These are phyloP conservation scores for Hippophae rhamnoides DNA, from an alignment of 306 rosid genomes.

Conservation along the genomic window DNA sequence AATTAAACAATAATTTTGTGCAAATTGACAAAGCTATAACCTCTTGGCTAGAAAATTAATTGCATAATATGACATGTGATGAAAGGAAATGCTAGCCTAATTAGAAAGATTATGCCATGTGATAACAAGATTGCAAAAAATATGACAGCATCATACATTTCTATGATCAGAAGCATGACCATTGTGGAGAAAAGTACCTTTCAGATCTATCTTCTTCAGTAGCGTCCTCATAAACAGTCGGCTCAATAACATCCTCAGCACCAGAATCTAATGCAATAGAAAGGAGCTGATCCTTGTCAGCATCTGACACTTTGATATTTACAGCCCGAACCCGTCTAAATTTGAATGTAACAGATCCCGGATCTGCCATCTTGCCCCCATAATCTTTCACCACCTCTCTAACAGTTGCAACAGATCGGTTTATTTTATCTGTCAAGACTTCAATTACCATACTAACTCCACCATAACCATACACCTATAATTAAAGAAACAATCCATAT, in stretches of 20 bases:
- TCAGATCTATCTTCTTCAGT: slow-evolving; percentile 66
- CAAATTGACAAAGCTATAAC: too few species aligned
- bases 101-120: too few species aligned
- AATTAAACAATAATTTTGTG: slow-evolving; percentile 18
- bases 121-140: neutral
- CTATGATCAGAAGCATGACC: slow-evolving; percentile 11
- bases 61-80: too few species aligned
- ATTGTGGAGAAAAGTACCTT: slow-evolving; percentile 33
- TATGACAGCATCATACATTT: neutral
- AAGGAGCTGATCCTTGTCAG: slow-evolving; percentile 79
- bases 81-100: too few species aligned
- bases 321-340: slow-evolving; percentile 73
- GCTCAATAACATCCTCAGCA: slow-evolving; percentile 90
- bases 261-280: slow-evolving; percentile 69
- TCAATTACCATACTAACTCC: slow-evolving; percentile 93
- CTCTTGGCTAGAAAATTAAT: too few species aligned
- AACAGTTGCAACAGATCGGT: slow-evolving; percentile 66
- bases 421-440: slow-evolving; percentile 78
- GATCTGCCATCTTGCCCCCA: slow-evolving; percentile 98
- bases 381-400: slow-evolving; percentile 77
- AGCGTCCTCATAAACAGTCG: slow-evolving; percentile 69
- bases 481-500: slow-evolving; percentile 6
- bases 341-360: slow-evolving; percentile 80
- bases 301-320: slow-evolving; percentile 53
- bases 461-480: slow-evolving; percentile 79